Evolutionary conservation across 2,329 filamentous ascomycete genomes (phyloP).

Genomic region (Colletotrichum sp.): DNA sequence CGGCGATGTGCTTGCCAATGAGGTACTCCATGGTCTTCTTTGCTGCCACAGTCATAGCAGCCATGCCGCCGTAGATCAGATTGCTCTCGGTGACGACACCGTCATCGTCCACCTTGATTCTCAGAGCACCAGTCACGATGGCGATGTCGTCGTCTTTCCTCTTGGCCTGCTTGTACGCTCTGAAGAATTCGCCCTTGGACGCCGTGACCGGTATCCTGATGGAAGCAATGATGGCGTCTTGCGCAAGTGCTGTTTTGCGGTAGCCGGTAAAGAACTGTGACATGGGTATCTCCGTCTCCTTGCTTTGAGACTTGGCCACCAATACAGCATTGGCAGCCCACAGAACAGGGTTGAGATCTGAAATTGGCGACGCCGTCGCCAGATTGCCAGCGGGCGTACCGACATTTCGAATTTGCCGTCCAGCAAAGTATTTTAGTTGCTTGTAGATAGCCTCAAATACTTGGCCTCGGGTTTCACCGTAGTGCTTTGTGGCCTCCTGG

Average conservation of each 20-base stretch:
- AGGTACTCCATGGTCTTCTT: conserved; percentile 79
- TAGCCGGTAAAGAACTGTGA: conserved; percentile 92
- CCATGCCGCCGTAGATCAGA: conserved; percentile 95
- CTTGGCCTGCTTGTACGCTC: conserved; percentile 95
- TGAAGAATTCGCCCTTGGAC: conserved; percentile 80
- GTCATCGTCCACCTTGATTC: conserved; percentile 72
- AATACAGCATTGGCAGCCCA: conserved; percentile 85
- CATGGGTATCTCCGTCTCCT: conserved; percentile 89
- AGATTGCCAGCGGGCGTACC: conserved; percentile 95
- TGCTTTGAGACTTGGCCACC: conserved; percentile 76
- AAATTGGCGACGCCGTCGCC: conserved; percentile 93
- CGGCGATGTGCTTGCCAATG: conserved; percentile 78
- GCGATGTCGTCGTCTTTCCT: conserved; percentile 98
- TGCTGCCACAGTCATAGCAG: conserved; percentile 86
- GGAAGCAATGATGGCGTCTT: conserved; percentile 83
- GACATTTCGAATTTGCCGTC: conserved; percentile 95
- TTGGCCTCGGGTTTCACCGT: conserved; percentile 74
- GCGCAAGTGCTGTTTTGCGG: conserved; percentile 78
- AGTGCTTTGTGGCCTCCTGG: conserved; percentile 77
- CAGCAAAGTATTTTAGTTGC: conserved; percentile 93
- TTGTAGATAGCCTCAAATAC: conserved; percentile 92
- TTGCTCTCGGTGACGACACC: conserved; percentile 76
- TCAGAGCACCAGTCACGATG: conserved; percentile 88
- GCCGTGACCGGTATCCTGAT: conserved; percentile 83
- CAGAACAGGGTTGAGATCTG: conserved; percentile 92